Percentiles rank a stretch among this genome's conserved stretches.
These are phyloP conservation scores for Tulasnella sp. DNA, from an alignment of 768 basidiomycete genomes.

Conservation along the genomic window DNA sequence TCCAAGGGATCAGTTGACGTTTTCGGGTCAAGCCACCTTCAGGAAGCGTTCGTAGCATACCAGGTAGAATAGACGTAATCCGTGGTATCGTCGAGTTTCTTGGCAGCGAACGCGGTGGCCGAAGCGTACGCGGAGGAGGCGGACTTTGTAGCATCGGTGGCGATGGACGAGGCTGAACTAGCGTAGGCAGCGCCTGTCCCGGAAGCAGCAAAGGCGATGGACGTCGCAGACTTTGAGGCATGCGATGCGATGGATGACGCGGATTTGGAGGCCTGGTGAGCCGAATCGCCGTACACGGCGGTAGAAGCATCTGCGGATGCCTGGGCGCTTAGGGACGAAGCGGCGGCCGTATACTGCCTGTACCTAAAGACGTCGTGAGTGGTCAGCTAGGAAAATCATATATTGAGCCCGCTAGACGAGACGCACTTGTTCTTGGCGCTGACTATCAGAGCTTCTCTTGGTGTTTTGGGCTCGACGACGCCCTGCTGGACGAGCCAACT, in stretches of 20 bases:
- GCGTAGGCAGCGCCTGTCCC: background rate
- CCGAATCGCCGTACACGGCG: conserved; percentile 36
- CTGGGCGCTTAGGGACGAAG: conserved; percentile 40
- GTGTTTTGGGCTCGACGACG: conserved; percentile 68
- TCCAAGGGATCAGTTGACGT: background rate
- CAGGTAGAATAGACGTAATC: conserved; percentile 87
- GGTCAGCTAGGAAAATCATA: background rate
- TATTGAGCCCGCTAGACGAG: background rate
- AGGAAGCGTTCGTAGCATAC: conserved; percentile 25
- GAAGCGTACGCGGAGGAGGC: conserved; percentile 23
- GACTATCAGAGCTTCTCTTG: conserved; percentile 65
- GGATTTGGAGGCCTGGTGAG: conserved; percentile 29
- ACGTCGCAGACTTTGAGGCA: conserved; percentile 8
- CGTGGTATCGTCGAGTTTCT: conserved; percentile 54
- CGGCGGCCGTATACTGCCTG: conserved; percentile 46
- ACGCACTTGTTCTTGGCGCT: conserved; percentile 54
- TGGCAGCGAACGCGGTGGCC: conserved; percentile 17
- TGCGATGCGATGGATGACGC: conserved; percentile 21
- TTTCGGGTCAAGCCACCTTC: background rate
- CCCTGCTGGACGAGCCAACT: conserved; percentile 81
- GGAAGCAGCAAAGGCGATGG: background rate
- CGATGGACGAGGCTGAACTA: conserved; percentile 7
- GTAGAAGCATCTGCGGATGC: conserved; percentile 46
- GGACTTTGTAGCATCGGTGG: conserved; percentile 30
- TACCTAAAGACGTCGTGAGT: conserved; percentile 27